phyloP scores from a whole-genome alignment of 139 green algal genomes.

The Yamagishiella unicocca region DNA sequence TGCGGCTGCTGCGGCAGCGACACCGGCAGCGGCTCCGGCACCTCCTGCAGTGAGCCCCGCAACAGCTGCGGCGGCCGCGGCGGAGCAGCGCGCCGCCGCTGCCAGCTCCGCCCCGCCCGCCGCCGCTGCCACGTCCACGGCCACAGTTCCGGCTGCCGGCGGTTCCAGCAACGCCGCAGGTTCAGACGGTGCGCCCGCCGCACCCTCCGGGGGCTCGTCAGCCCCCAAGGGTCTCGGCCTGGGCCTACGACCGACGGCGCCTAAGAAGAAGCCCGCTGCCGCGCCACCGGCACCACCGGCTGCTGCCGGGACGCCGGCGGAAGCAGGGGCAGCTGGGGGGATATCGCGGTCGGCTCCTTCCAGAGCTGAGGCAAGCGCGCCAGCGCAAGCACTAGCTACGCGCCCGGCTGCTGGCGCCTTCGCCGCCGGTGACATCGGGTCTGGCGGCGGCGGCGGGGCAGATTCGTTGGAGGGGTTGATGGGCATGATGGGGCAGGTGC shows the following conservation, averaged over 20 bases:
- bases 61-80: background rate
- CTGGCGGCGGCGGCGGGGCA: background rate
- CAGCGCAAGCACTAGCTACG: background rate
- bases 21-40: background rate
- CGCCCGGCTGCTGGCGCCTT: background rate
- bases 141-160: background rate
- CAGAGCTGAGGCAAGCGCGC: background rate
- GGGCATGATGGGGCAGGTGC: constrained; percentile 56
- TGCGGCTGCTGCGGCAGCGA: background rate
- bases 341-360: background rate
- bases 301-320: background rate
- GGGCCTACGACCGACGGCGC: constrained; percentile 38
- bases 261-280: constrained; percentile 57
- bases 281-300: background rate
- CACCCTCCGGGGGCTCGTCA: background rate
- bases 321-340: background rate
- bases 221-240: constrained; percentile 46
- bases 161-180: background rate
- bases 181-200: background rate
- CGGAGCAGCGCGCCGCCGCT: background rate
- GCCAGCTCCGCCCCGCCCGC: background rate
- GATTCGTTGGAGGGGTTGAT: constrained; percentile 45
- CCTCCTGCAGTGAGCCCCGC: background rate
- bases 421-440: background rate
- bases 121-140: background rate